A percentile compares a stretch with the other conserved stretches of the same genome.
Evolutionary conservation across 2,329 filamentous ascomycete species (phyloP).

Genomic region (Penicillium occitanis): DNA sequence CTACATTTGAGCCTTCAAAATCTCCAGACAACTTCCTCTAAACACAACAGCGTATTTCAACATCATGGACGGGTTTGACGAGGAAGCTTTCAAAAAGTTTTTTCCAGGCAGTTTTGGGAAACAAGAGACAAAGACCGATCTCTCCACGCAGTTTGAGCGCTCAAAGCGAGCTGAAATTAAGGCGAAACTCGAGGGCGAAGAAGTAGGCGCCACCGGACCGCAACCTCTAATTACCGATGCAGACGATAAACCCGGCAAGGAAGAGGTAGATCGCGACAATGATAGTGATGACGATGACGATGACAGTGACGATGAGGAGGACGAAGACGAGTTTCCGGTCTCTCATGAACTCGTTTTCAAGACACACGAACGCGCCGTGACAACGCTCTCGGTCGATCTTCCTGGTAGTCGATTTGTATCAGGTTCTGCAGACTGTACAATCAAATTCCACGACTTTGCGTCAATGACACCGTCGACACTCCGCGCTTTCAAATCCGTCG

Average conservation of each 20-base stretch:
- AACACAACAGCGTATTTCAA: background rate
- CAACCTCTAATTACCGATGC: constrained; percentile 20
- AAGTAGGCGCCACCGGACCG: background rate
- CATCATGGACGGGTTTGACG: constrained; percentile 47
- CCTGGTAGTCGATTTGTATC: constrained; percentile 81
- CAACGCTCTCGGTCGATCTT: constrained; percentile 78
- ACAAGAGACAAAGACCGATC: constrained; percentile 69
- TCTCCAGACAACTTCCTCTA: background rate
- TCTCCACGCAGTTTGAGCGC: constrained; percentile 76
- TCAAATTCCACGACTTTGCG: constrained; percentile 93
- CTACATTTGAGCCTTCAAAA: background rate
- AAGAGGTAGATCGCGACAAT: constrained; percentile 28
- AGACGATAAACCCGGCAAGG: constrained; percentile 27
- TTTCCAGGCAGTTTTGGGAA: constrained; percentile 85
- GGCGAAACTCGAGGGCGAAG: constrained; percentile 31
- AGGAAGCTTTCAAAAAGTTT: constrained; percentile 56
- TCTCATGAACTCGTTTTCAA: constrained; percentile 92
- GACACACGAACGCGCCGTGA: constrained; percentile 86
- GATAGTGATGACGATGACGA: constrained; percentile 53
- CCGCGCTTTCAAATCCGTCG: constrained; percentile 87
- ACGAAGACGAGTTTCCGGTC: constrained; percentile 84
- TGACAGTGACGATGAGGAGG: constrained; percentile 63
- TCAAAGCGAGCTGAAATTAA: constrained; percentile 62
- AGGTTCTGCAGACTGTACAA: constrained; percentile 84
- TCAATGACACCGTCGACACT: constrained; percentile 94